These are phyloP conservation scores for Aspergillus eucalypticola DNA, from an alignment of 2,329 filamentous ascomycete species.

Conservation along the genomic window DNA sequence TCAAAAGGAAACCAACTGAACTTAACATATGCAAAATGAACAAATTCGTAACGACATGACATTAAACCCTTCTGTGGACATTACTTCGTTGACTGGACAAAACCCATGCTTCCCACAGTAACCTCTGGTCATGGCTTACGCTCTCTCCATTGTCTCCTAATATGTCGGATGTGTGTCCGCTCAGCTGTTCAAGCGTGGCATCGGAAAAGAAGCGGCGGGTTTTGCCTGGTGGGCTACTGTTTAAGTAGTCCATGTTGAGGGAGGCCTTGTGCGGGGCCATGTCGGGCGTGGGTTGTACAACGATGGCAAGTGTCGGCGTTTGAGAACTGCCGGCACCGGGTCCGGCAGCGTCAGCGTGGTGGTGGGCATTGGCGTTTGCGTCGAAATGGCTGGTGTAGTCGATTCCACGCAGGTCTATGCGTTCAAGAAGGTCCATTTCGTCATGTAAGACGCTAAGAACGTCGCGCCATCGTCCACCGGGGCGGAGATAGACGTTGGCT, in stretches of 20 bases:
- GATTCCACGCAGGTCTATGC: constrained; percentile 63
- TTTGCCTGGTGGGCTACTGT: constrained; percentile 5
- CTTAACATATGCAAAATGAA: neutral
- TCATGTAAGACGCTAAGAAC: constrained; percentile 58
- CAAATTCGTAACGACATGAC: neutral
- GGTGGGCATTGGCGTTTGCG: constrained; percentile 24
- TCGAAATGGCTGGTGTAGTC: constrained; percentile 60
- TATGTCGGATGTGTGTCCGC: constrained; percentile 31
- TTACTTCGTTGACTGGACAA: constrained; percentile 26
- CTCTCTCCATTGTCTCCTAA: constrained; percentile 40
- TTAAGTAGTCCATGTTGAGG: constrained; percentile 15
- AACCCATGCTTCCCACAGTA: constrained; percentile 44
- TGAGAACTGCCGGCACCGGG: constrained; percentile 6
- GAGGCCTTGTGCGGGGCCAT: constrained; percentile 19
- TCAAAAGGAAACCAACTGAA: neutral
- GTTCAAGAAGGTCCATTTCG: constrained; percentile 60
- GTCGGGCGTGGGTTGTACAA: constrained; percentile 17
- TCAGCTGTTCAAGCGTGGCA: constrained; percentile 28
- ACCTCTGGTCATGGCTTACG: constrained; percentile 35
- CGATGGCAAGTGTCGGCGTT: constrained; percentile 21
- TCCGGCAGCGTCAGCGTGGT: constrained; percentile 2
- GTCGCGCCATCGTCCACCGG: constrained; percentile 62
- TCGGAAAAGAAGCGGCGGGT: constrained; percentile 11
- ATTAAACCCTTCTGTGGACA: constrained; percentile 11
- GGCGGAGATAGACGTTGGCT: constrained; percentile 61